These are phyloP conservation scores for Colletotrichum scovillei DNA, from an alignment of 2,329 filamentous ascomycete genomes.

Conservation along the genomic window DNA sequence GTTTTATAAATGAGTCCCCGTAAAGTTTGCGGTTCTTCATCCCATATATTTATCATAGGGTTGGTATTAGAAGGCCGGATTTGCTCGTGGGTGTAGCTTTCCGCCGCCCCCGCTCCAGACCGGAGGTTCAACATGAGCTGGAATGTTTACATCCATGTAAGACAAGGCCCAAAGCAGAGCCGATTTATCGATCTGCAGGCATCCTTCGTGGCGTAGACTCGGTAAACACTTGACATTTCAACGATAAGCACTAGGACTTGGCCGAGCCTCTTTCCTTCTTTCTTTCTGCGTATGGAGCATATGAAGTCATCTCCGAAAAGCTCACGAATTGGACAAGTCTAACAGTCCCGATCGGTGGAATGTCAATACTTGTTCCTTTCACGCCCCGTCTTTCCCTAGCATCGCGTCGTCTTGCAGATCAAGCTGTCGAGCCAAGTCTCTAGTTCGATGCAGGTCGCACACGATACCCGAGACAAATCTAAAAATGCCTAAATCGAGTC, in stretches of 20 bases:
- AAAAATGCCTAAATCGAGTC: not conserved
- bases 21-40: not conserved
- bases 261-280: not conserved
- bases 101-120: not conserved
- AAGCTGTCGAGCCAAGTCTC: not conserved
- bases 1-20: not conserved
- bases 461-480: not conserved
- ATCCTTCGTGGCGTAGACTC: not conserved
- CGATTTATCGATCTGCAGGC: not conserved
- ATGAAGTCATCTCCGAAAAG: not conserved
- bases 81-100: not conserved
- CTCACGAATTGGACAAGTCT: not conserved
- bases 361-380: too few species aligned
- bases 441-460: not conserved
- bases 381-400: not conserved
- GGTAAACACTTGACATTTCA: not conserved
- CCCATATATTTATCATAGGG: not conserved
- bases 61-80: not conserved
- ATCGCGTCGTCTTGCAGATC: not conserved
- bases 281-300: not conserved
- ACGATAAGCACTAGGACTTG: not conserved
- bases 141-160: not conserved
- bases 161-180: not conserved
- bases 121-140: not conserved
- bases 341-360: not conserved